Base-by-base conservation (phyloP, 1,139 yeast genomes). In the Pichia sp. region DNA sequence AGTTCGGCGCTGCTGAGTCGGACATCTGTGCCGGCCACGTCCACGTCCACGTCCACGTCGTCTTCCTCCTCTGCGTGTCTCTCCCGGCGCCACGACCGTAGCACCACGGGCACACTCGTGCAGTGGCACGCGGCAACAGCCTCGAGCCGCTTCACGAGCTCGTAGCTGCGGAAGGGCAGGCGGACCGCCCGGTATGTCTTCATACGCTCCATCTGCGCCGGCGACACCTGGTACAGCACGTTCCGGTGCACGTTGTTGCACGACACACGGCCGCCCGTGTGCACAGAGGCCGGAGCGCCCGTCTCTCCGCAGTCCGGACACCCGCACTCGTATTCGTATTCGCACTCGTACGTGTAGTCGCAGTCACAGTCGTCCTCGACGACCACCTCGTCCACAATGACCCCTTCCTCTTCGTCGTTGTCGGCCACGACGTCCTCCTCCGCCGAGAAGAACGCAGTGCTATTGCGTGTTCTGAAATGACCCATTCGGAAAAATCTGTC, bases 161-260 rank as follows among this genome's bases (percentile, higher is more conserved):
- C 53, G n/a, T 46, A 50, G 9, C 45, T 50, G 7, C 26, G 41
- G 13, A 5, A 26, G 21, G 46, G 36, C 37, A 31, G 37, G 8
- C 37, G 37, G 37, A 31, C 37, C 12, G 46, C 21, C 22, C 21
- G 4, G 25, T 43, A 43, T 5, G 4, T 43, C 25, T 51, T 51
- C 51, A 51, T 51, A 36, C 54, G 46, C 39, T 51, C 54, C 4
- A 44, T 42, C 25, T 51, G 54, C 5, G 54, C 54, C 13, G 49
- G 54, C 6, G 54, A 51, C 5, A 36, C 23, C 21, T 50, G 53
- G n/a, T 43, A 43, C 5, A 43, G 10, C 36, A 31, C 39, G 16
- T 43, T 43, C 18, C 22, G 37, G 8, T n/a, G 22, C 19, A 16
- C 12, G 19, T n/a, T 19, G 40, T 44, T 36, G 28, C 34, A 39